Percentiles rank a stretch among this genome's conserved stretches.
Evolutionary conservation across 2,329 filamentous ascomycete species (phyloP).

Genomic region (Ophiostoma sp.): DNA sequence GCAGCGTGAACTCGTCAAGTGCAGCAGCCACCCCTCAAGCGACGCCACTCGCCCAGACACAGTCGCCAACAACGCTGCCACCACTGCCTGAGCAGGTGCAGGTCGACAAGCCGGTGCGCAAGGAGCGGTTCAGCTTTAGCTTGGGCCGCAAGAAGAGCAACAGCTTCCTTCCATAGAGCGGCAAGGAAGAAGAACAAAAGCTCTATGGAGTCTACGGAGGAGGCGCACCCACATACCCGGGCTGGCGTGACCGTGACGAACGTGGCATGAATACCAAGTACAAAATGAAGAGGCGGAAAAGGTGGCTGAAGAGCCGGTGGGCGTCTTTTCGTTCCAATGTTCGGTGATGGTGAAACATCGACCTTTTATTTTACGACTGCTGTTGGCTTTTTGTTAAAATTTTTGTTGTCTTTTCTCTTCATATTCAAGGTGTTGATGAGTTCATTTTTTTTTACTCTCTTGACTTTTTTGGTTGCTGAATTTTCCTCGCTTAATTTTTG

Average conservation of each 20-base stretch:
- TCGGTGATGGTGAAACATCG: not conserved
- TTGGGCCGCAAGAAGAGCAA: conserved; percentile 72
- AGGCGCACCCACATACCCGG: not conserved
- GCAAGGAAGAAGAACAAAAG: not conserved
- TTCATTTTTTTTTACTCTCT: not conserved
- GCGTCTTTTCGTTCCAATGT: not conserved
- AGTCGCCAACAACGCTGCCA: conserved; percentile 4
- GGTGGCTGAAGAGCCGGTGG: not conserved
- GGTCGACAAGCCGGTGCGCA: conserved; percentile 47
- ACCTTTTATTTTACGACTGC: not conserved
- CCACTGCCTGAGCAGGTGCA: conserved; percentile 21
- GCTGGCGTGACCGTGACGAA: not conserved
- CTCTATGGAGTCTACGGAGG: too few species aligned
- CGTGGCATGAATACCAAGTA: not conserved
- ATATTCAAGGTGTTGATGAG: not conserved
- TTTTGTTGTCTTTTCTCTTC: not conserved
- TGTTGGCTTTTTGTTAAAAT: not conserved
- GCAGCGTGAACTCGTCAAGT: conserved; percentile 20
- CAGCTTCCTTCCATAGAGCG: conserved; percentile 8
- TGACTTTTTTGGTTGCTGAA: not conserved
- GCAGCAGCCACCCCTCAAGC: conserved; percentile 2
- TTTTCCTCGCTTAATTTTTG: not conserved
- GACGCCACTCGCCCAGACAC: not conserved
- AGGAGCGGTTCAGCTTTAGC: conserved; percentile 66
- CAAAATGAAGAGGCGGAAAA: not conserved